Percentiles rank a stretch among this genome's conserved stretches.
Evolutionary conservation across 805 yeast genomes (phyloP).

Genomic region (Metschnikowia peoriensis): DNA sequence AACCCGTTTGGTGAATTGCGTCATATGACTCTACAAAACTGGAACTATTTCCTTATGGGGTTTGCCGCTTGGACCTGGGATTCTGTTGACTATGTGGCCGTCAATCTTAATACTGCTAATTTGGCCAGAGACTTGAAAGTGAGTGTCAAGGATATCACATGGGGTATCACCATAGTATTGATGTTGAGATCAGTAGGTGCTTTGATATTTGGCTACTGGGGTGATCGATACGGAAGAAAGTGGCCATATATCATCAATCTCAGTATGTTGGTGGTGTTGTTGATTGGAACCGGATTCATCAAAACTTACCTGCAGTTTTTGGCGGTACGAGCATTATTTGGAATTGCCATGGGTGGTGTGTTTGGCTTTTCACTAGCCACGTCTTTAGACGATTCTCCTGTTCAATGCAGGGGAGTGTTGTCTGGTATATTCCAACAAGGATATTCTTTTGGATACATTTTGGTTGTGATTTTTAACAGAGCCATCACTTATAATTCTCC

Average conservation of each 20-base stretch:
- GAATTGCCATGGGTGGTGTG: slow-evolving; percentile 70
- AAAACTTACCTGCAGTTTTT: slow-evolving; percentile 54
- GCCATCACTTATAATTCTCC: slow-evolving; percentile 48
- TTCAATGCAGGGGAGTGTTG: slow-evolving; percentile 54
- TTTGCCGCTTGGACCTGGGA: slow-evolving; percentile 64
- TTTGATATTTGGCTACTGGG: slow-evolving; percentile 53
- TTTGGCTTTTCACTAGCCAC: slow-evolving; percentile 66
- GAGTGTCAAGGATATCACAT: slow-evolving; percentile 52
- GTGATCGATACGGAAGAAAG: slow-evolving; percentile 62
- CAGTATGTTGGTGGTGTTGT: slow-evolving; percentile 47
- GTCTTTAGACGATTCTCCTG: slow-evolving; percentile 65
- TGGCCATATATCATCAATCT: slow-evolving; percentile 54
- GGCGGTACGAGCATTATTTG: slow-evolving; percentile 65
- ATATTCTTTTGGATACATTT: slow-evolving; percentile 65
- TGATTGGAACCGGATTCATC: slow-evolving; percentile 64
- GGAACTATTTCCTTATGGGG: slow-evolving; percentile 53
- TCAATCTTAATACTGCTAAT: slow-evolving; percentile 48
- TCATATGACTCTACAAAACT: slow-evolving; percentile 29
- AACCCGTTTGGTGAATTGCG: slow-evolving; percentile 42
- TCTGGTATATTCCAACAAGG: slow-evolving; percentile 80
- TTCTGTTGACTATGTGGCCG: slow-evolving; percentile 62
- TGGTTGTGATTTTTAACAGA: slow-evolving; percentile 64
- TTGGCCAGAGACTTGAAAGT: slow-evolving; percentile 48
- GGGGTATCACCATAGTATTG: slow-evolving; percentile 70
- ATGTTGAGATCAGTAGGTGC: slow-evolving; percentile 71